Percentiles rank a stretch among this genome's conserved stretches.
Conservation (phyloP, 352 stramenopile species). For the Poterioochromonas sp. region DNA sequence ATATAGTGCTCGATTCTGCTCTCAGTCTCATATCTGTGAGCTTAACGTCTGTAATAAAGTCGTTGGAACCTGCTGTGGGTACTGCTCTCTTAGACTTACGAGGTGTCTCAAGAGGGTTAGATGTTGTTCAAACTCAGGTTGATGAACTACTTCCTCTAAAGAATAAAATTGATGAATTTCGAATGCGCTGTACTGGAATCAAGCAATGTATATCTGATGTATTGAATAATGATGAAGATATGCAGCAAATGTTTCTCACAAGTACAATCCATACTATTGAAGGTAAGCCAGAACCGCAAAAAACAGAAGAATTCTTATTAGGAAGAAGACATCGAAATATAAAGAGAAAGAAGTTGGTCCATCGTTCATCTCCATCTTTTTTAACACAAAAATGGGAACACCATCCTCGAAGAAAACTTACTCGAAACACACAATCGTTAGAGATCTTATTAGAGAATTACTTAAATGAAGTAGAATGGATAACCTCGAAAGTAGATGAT, state of each 20-base stretch:
- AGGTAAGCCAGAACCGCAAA: too few relatives aligned
- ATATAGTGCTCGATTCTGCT: conserved; percentile 11
- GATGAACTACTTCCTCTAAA: conserved; percentile 24
- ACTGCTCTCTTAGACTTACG: conserved; percentile 18
- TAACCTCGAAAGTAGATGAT: conserved; percentile 28
- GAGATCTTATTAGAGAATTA: conserved; percentile 40
- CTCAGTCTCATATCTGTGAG: background rate
- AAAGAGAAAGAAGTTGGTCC: too few relatives aligned
- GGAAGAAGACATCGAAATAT: too few relatives aligned
- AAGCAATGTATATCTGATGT: conserved; percentile 27
- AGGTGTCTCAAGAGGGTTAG: conserved; percentile 13
- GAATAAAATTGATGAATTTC: conserved; percentile 9
- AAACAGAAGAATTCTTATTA: conserved; percentile 9
- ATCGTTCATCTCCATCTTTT: too few relatives aligned
- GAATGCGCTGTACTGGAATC: conserved; percentile 20
- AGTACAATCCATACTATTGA: conserved; percentile 6
- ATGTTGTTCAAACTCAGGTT: conserved; percentile 23
- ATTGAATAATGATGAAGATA: conserved; percentile 35
- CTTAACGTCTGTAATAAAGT: background rate
- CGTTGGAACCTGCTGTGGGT: background rate
- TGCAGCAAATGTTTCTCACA: conserved; percentile 35
- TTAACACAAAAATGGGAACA: too few relatives aligned
- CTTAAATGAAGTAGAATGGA: conserved; percentile 36
- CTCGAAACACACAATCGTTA: too few relatives aligned
- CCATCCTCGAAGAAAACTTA: too few relatives aligned